Evolutionary conservation across 129 eudicot genomes (phyloP).

Genomic region (Sambucus nigra): DNA sequence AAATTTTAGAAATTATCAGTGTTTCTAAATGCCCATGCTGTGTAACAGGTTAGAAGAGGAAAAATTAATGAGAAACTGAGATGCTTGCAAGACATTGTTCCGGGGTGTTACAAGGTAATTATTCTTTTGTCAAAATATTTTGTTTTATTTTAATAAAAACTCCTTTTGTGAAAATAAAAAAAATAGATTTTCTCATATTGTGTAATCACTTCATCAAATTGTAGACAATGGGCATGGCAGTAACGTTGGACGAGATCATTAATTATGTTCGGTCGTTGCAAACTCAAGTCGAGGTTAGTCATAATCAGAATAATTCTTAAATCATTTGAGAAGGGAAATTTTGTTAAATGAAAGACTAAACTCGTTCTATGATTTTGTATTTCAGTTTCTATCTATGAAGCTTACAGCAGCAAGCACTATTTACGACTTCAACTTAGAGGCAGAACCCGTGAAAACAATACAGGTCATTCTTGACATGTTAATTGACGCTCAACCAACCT

Average conservation of each 20-base stretch:
- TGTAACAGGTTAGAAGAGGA: constrained; percentile 69
- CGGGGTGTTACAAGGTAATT: constrained; percentile 91
- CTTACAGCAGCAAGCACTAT: constrained; percentile 71
- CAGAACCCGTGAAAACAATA: constrained; percentile 25
- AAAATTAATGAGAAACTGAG: constrained; percentile 73
- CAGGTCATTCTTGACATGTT: constrained; percentile 34
- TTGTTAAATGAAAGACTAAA: not conserved
- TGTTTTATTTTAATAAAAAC: too few relatives aligned
- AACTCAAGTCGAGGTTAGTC: constrained; percentile 81
- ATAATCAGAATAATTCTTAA: not conserved
- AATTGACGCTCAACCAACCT: too few relatives aligned
- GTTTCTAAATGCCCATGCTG: not conserved
- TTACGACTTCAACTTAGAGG: constrained; percentile 52
- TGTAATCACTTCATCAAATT: not conserved
- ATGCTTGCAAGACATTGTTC: constrained; percentile 92
- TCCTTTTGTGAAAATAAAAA: too few relatives aligned
- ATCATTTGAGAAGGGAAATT: too few relatives aligned
- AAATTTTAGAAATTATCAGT: too few relatives aligned
- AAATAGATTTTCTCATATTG: too few relatives aligned
- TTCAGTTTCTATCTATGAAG: constrained; percentile 84
- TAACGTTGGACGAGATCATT: constrained; percentile 90
- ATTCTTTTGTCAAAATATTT: not conserved
- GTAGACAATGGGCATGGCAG: constrained; percentile 97
- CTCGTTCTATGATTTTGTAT: constrained; percentile 4
- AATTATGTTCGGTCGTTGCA: constrained; percentile 91